phyloP scores from a whole-genome alignment of 2,329 filamentous ascomycete genomes.

The Arthrobotrys pseudoclavata region DNA sequence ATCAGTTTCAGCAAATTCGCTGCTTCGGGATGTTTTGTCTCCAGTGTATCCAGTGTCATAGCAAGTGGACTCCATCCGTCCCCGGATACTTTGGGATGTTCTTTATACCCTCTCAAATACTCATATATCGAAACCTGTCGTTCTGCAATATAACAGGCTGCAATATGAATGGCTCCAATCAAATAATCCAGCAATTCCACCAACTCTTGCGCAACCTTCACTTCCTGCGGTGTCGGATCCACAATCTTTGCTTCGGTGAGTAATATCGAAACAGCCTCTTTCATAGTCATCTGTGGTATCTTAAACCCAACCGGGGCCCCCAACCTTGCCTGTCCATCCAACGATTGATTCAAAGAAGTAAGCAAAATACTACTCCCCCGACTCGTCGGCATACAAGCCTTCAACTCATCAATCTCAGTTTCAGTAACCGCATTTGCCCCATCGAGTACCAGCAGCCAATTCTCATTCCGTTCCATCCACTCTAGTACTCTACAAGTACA shows the following conservation, averaged over 20 bases:
- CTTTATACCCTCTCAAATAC: conserved; percentile 73
- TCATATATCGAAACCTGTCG: conserved; percentile 64
- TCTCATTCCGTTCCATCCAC: conserved; percentile 74
- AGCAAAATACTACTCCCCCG: conserved; percentile 76
- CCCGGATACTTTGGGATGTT: conserved; percentile 69
- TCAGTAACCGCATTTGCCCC: conserved; percentile 75
- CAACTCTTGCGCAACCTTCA: conserved; percentile 73
- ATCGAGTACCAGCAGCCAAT: conserved; percentile 78
- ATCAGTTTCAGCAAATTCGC: conserved; percentile 76
- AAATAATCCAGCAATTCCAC: conserved; percentile 76
- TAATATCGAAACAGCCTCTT: conserved; percentile 74
- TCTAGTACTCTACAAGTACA: conserved; percentile 72
- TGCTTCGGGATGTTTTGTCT: conserved; percentile 69
- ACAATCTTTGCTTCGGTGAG: conserved; percentile 75
- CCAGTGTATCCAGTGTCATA: conserved; percentile 69
- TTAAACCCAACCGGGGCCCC: conserved; percentile 62
- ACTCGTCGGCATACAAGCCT: conserved; percentile 75
- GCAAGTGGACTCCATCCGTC: conserved; percentile 68
- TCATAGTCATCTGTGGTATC: conserved; percentile 71
- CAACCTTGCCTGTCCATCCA: conserved; percentile 64
- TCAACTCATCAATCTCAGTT: conserved; percentile 69
- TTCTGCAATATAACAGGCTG: conserved; percentile 66
- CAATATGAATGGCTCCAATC: conserved; percentile 77
- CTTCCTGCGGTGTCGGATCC: conserved; percentile 71
- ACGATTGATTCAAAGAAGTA: conserved; percentile 75